Evolutionary conservation across 1,139 yeast genomes (phyloP).

Genomic region (Candida labiduridarum): DNA sequence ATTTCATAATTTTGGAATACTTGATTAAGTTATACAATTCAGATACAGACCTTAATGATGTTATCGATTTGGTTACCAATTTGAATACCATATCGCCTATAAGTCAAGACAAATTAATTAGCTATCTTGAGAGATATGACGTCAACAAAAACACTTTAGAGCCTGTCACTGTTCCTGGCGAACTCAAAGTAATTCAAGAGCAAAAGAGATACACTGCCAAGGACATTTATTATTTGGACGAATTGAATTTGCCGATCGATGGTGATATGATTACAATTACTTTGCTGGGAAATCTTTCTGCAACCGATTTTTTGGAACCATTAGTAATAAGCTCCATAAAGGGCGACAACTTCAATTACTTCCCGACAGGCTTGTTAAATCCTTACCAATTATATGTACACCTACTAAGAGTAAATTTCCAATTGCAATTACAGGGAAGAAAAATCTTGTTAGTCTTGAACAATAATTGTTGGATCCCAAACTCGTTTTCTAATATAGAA

Average conservation of each 20-base stretch:
- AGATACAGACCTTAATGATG: constrained; percentile 6
- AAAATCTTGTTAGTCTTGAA: constrained; percentile 13
- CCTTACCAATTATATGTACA: constrained; percentile 15
- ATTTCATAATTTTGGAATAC: constrained; percentile 11
- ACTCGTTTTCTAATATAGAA: constrained; percentile 20
- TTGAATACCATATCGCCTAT: constrained; percentile 6
- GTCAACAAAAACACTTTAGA: not conserved
- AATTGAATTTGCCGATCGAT: constrained; percentile 10
- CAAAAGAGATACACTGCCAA: constrained; percentile 9
- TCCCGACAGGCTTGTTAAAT: constrained; percentile 16
- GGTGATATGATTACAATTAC: constrained; percentile 11
- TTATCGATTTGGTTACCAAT: constrained; percentile 8
- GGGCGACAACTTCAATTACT: constrained; percentile 11
- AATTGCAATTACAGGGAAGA: constrained; percentile 12
- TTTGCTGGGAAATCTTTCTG: constrained; percentile 19
- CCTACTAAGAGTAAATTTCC: constrained; percentile 14
- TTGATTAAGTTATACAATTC: constrained; percentile 7
- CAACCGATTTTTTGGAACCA: constrained; percentile 21
- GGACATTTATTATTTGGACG: constrained; percentile 14
- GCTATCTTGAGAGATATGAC: not conserved
- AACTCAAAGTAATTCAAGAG: constrained; percentile 2
- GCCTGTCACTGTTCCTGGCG: not conserved
- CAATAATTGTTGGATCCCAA: constrained; percentile 11
- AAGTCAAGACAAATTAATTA: constrained; percentile 5
- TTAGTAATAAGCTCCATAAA: constrained; percentile 15